Base-by-base conservation (phyloP, 2,329 filamentous ascomycete species). In the Penicillium crustosum region DNA sequence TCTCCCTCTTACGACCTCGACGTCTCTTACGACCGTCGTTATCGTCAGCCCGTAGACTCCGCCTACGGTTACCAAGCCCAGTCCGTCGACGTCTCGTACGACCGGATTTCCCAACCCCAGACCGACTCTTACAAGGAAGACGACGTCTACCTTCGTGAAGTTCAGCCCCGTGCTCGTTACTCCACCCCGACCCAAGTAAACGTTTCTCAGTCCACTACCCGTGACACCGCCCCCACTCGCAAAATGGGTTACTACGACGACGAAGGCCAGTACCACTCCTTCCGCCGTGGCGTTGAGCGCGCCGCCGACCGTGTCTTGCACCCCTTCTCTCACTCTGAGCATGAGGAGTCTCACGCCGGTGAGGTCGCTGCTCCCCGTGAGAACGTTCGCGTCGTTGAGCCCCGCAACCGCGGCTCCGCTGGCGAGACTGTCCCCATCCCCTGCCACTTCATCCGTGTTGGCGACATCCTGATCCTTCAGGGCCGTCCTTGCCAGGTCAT, bases 401-500 rank as follows among this genome's bases (percentile, higher is more conserved):
- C 83, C 74, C 78, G 73, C 75, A 68, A 80, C 72, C 57, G 68
- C 38, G 57, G 77, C 69, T 33, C 78, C 73, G 45, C 77, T 68
- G 83, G 88, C 76, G 93, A 94, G 85, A 96, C 91, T 70, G 93
- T 97, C 78, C 93, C 93, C 76, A 97, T 99, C 79, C 94, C 95
- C 67, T 96, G 92, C 89, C 91, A 99, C 87, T 95, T 97, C 86
- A 93, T 99, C 83, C 94, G 94, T 83, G 90, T 97, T 72, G 94
- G 94, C 79, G 94, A 99, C 81, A 90, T 99, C 81, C 82, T 99
- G 81, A 95, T 97, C 83, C 91, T 99, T 68, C 94, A 99, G 86
- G 93, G 93, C 78, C 93, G 94, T 71, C 93, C 94, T 74, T 97
- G 92, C 90, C 94, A 99, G 87, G 93, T 99, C 79, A 99, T 99